Percentiles rank a stretch among this genome's conserved stretches.
Evolutionary conservation across 1,284 basidiomycete species (phyloP).

Genomic region (Papiliotrema nemorosa): DNA sequence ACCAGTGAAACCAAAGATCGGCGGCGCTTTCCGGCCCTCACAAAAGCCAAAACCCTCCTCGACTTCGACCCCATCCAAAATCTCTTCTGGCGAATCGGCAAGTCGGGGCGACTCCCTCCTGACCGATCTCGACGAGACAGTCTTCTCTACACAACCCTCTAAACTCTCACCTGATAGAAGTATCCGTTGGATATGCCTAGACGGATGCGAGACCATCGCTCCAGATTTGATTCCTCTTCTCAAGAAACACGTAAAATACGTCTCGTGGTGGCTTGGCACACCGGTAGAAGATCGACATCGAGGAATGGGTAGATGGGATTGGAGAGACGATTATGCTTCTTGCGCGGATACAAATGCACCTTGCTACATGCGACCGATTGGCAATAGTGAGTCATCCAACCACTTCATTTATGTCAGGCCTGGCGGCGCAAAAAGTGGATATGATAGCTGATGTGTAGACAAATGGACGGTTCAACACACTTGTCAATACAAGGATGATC

Average conservation of each 20-base stretch:
- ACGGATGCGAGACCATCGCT: slow-evolving; percentile 31
- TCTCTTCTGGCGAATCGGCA: neutral
- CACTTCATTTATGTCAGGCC: too few species aligned
- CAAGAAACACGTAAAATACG: slow-evolving; percentile 20
- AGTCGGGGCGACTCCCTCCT: neutral
- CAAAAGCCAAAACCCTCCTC: neutral
- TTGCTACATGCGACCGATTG: slow-evolving; percentile 10
- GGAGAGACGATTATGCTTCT: slow-evolving; percentile 20
- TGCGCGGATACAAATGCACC: neutral
- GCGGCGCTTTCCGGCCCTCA: neutral
- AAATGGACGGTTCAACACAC: too few species aligned
- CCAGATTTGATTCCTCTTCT: slow-evolving; percentile 15
- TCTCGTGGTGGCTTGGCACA: slow-evolving; percentile 16
- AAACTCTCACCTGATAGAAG: neutral
- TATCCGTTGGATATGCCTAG: slow-evolving; percentile 36
- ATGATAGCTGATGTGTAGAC: too few species aligned
- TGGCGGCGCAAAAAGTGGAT: too few species aligned
- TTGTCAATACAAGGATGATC: too few species aligned
- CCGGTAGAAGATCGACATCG: slow-evolving; percentile 24
- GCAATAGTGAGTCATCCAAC: too few species aligned
- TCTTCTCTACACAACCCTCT: slow-evolving; percentile 6
- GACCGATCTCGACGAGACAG: neutral
- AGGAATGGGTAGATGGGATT: slow-evolving; percentile 28
- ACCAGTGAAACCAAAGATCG: neutral
- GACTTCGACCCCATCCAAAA: neutral